These are phyloP conservation scores for Dictyostelium firmibasis DNA, from an alignment of 78 protist species.

Conservation along the genomic window DNA sequence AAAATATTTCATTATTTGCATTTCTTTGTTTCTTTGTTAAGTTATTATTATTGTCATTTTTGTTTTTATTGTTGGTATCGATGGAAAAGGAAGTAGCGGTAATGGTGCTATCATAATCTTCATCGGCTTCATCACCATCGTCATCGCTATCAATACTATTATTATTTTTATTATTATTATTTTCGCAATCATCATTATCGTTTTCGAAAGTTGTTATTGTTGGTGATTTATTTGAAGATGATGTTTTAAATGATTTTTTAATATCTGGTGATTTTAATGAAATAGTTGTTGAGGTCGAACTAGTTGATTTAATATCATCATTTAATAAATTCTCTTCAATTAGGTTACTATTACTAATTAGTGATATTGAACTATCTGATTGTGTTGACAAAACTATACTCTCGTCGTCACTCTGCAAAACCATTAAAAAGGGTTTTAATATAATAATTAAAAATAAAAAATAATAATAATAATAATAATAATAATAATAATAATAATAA, in stretches of 20 bases:
- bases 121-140: too few species aligned
- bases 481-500: too few species aligned
- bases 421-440: background rate
- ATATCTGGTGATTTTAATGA: background rate
- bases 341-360: background rate
- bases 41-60: too few species aligned
- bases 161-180: too few species aligned
- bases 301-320: background rate
- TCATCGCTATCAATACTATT: too few species aligned
- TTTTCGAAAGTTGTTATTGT: too few species aligned
- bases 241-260: background rate
- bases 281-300: background rate
- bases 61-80: background rate
- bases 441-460: background rate
- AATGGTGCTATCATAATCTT: too few species aligned
- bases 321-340: slow-evolving; percentile 6
- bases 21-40: background rate
- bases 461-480: background rate
- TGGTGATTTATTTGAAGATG: too few species aligned
- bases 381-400: background rate
- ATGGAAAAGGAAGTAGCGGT: too few species aligned
- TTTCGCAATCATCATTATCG: too few species aligned
- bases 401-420: background rate
- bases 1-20: slow-evolving; percentile 11
- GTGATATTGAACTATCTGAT: background rate